Evolutionary conservation across 768 basidiomycete species (phyloP).

Genomic region (Lactifluus subvellereus): DNA sequence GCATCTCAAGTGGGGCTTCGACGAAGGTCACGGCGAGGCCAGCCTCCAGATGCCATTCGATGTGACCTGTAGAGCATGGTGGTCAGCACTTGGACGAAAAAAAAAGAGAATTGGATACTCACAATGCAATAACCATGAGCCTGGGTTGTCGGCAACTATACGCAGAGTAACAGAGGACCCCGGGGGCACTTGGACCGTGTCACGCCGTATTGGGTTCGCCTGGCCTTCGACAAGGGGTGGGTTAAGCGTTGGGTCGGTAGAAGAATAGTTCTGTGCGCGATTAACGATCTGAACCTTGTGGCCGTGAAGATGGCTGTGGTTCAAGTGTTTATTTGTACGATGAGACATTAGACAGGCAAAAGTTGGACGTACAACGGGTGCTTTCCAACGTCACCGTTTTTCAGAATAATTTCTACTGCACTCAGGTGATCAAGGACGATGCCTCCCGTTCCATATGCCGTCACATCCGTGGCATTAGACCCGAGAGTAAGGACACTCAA

Average conservation of each 20-base stretch:
- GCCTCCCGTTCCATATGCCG: slow-evolving; percentile 75
- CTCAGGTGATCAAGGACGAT: slow-evolving; percentile 71
- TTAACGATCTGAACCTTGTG: slow-evolving; percentile 81
- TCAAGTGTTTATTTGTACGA: not conserved
- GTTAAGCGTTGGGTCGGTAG: slow-evolving; percentile 69
- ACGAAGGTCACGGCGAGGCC: slow-evolving; percentile 85
- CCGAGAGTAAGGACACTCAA: slow-evolving; percentile 77
- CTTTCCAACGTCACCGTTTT: slow-evolving; percentile 65
- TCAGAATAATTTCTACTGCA: slow-evolving; percentile 70
- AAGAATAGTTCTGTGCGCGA: slow-evolving; percentile 63
- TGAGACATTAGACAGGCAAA: slow-evolving; percentile 9
- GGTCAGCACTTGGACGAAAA: not conserved
- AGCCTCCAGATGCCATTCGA: slow-evolving; percentile 79
- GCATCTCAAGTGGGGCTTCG: slow-evolving; percentile 69
- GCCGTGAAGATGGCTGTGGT: slow-evolving; percentile 78
- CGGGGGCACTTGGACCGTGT: slow-evolving; percentile 75
- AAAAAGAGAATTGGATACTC: slow-evolving; percentile 28
- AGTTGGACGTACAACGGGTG: slow-evolving; percentile 72
- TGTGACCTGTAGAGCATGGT: slow-evolving; percentile 49
- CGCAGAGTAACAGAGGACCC: slow-evolving; percentile 66
- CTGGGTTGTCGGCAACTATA: slow-evolving; percentile 87
- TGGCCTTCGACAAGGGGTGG: slow-evolving; percentile 75
- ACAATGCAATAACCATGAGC: slow-evolving; percentile 85
- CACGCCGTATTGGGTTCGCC: slow-evolving; percentile 85
- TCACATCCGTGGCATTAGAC: slow-evolving; percentile 51